Evolutionary conservation across 1,284 basidiomycete species (phyloP), one percentile per base, ranked within the genome.

Genomic region (Pseudozyma sp.): DNA sequence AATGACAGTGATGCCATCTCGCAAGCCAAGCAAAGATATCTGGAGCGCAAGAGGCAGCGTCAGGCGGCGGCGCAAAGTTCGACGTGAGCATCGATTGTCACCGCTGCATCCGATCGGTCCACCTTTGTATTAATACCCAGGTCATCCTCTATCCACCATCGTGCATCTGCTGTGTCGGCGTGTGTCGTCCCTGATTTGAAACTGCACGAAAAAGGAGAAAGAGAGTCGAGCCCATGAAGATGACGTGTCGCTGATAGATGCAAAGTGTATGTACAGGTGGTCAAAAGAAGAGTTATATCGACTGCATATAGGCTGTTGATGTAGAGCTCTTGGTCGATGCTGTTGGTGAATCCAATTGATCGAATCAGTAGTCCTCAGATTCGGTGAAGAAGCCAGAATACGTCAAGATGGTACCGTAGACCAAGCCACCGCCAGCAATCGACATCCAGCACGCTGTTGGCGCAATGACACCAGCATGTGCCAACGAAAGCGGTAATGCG

Each of bases 381-480:
- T 82, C 78, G 64, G 19, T 77, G 62, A 82, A 82, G 77, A 80
- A 82, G 14, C 80, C 78, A 13, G 80, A 80, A 57, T 82, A 82
- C 35, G 78, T 76, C 44, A 82, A 44, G 54, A 82, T 49, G 91
- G 97, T 99, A 5, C 92, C 93, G 84, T 99, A 99, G 2, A 99
- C 94, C 70, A 98, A 88, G 40, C 91, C 92, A 86, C 97, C 97
- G 25, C 97, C 97, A 35, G 92, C 88, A 69, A 97, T 93, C 34
- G 93, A 94, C 96, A 99, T 97, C 80, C 89, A 90, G 85, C 92
- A 94, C 35, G 97, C 97, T 13, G 90, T 90, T 0, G 90, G 89
- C 61, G 90, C 88, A 80, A 99, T 97, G 69, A 99, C 88, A 66
- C 92, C 91, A 3, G 96, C 92, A 81, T 99, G 97, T 6, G 94